phyloP scores from a whole-genome alignment of 1,284 basidiomycete genomes.

The Irpex sp. region DNA sequence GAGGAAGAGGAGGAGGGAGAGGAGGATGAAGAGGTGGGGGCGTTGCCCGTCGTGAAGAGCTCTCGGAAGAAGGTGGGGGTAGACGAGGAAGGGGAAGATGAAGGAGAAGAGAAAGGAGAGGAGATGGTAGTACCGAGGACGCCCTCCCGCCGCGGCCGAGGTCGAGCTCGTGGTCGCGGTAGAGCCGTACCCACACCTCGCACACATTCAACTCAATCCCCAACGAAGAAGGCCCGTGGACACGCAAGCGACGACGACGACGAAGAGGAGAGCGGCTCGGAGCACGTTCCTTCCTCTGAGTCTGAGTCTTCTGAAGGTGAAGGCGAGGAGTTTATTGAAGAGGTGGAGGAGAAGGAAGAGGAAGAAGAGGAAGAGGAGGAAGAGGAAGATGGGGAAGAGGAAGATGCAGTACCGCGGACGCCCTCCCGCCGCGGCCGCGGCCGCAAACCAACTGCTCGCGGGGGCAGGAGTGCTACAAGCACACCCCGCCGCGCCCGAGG shows the following conservation, averaged over 20 bases:
- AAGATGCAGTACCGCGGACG: neutral
- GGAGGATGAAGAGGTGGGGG: neutral
- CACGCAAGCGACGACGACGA: neutral
- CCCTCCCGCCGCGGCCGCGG: neutral
- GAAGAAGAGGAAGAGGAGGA: too few relatives aligned
- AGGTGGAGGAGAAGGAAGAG: too few relatives aligned
- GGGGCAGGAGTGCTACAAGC: neutral
- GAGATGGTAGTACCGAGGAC: neutral
- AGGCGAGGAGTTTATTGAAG: too few relatives aligned
- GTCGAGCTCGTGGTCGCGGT: neutral
- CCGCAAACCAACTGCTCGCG: too few relatives aligned
- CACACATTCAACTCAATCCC: neutral
- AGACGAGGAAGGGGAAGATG: neutral
- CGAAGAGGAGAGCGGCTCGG: neutral
- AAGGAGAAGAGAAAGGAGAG: neutral
- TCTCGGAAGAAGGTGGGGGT: too few relatives aligned
- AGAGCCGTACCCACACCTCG: too few relatives aligned
- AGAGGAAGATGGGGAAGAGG: too few relatives aligned
- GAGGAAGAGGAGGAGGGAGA: neutral
- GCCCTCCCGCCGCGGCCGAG: neutral
- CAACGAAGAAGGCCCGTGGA: neutral
- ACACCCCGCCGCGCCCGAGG: slow-evolving; percentile 13
- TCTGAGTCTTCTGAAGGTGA: too few relatives aligned
- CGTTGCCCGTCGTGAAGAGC: neutral
- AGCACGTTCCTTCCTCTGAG: neutral